Percentiles rank a stretch among this genome's conserved stretches.
phyloP scores from a whole-genome alignment of 805 yeast species.

The Peterozyma toletana region DNA sequence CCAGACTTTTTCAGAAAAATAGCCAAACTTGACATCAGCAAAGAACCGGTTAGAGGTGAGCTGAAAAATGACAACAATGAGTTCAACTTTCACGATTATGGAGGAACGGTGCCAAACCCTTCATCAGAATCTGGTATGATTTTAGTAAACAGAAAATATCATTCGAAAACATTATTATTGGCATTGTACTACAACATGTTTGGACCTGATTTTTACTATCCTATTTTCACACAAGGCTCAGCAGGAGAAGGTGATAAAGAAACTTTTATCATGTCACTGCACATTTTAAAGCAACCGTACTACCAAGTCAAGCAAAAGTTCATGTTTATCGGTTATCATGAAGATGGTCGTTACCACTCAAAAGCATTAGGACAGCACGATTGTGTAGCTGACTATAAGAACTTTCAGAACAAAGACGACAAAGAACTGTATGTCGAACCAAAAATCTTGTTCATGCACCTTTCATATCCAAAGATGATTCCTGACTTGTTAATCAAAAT shows the following conservation, averaged over 20 bases:
- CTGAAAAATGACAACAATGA: constrained; percentile 18
- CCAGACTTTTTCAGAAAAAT: constrained; percentile 57
- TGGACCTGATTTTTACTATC: constrained; percentile 65
- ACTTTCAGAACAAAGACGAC: constrained; percentile 12
- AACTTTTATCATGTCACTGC: constrained; percentile 66
- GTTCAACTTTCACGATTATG: constrained; percentile 51
- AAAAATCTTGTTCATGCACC: constrained; percentile 41
- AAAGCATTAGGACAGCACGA: constrained; percentile 41
- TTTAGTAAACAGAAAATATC: constrained; percentile 51
- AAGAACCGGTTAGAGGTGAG: constrained; percentile 28
- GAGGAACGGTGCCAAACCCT: constrained; percentile 60
- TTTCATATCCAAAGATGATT: constrained; percentile 48
- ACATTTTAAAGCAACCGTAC: constrained; percentile 37
- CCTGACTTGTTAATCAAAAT: constrained; percentile 22
- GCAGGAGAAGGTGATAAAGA: constrained; percentile 83
- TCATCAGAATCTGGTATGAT: constrained; percentile 69
- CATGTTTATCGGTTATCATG: constrained; percentile 43
- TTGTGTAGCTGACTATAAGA: constrained; percentile 20
- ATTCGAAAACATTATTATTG: constrained; percentile 49
- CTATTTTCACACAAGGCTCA: constrained; percentile 61
- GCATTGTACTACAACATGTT: constrained; percentile 57
- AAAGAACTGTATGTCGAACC: constrained; percentile 14
- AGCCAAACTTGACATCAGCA: constrained; percentile 37
- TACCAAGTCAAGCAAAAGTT: constrained; percentile 52
- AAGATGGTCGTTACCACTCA: constrained; percentile 24